Evolutionary conservation across 108 stramenopile genomes (phyloP).

Genomic region (Nannochloropsis oceanica): DNA sequence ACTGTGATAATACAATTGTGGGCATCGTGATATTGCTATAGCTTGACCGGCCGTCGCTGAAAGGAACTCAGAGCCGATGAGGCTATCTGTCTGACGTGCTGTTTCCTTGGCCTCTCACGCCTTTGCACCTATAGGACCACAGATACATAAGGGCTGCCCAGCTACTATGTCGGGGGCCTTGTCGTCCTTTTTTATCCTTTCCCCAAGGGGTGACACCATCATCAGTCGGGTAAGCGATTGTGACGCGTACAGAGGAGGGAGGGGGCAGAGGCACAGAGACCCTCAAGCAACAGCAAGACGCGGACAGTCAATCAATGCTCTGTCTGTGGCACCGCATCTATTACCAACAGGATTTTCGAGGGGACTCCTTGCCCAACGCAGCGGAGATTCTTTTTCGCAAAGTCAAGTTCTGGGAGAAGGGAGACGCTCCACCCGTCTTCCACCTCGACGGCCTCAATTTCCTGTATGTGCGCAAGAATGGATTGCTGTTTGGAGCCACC

Average conservation of each 20-base stretch:
- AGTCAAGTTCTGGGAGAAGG: constrained; percentile 79
- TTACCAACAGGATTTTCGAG: background rate
- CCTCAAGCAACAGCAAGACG: constrained; percentile 64
- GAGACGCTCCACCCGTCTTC: constrained; percentile 50
- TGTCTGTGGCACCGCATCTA: background rate
- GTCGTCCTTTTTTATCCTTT: constrained; percentile 87
- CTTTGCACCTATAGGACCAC: no score
- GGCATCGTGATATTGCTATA: no score
- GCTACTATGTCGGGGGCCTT: constrained; percentile 4
- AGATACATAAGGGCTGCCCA: no score
- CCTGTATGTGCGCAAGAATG: constrained; percentile 82
- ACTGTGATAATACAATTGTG: no score
- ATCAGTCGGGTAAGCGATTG: constrained; percentile 69
- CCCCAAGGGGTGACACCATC: constrained; percentile 96
- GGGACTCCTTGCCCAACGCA: constrained; percentile 9
- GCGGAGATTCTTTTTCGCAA: background rate
- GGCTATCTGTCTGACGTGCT: no score
- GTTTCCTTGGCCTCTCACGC: no score
- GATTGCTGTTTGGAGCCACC: constrained; percentile 85
- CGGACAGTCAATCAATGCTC: background rate
- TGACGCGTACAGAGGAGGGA: constrained; percentile 41
- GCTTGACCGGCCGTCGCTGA: no score
- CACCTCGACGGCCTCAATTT: constrained; percentile 66
- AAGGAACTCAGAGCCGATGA: no score
- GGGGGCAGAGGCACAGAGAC: constrained; percentile 52